Conservation (phyloP, 2,329 filamentous ascomycete genomes). For the Cladosporium oxysporum region DNA sequence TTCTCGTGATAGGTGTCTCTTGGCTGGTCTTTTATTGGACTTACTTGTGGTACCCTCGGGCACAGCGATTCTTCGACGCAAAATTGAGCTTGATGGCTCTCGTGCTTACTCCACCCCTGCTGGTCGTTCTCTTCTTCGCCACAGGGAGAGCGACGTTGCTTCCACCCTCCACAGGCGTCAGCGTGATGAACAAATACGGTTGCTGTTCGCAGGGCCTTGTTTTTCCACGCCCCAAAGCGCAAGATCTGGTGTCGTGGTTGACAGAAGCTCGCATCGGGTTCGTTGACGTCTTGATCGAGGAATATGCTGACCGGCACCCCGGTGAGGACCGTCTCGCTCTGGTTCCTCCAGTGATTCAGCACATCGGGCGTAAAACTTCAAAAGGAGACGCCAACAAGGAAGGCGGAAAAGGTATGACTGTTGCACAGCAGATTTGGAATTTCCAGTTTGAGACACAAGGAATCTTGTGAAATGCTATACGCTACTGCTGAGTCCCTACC, state of each 20-base stretch:
- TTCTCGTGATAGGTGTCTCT: neutral
- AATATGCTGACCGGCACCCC: constrained; percentile 41
- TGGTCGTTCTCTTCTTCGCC: constrained; percentile 43
- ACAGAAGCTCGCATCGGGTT: constrained; percentile 36
- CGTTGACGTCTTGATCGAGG: constrained; percentile 45
- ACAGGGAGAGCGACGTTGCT: constrained; percentile 44
- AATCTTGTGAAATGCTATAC: too few relatives aligned
- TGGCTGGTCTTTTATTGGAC: too few relatives aligned
- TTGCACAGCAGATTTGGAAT: constrained; percentile 43
- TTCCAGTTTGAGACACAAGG: constrained; percentile 39
- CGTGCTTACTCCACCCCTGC: constrained; percentile 27
- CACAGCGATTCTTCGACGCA: too few relatives aligned
- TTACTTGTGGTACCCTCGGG: too few relatives aligned
- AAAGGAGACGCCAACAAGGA: constrained; percentile 34
- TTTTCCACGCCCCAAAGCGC: constrained; percentile 41
- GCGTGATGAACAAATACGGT: constrained; percentile 45
- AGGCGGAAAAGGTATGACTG: constrained; percentile 33
- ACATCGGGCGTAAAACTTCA: constrained; percentile 46
- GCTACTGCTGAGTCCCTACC: too few relatives aligned
- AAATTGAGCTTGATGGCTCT: neutral
- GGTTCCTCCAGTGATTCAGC: constrained; percentile 47
- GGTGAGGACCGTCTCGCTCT: constrained; percentile 45
- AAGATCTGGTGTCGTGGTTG: constrained; percentile 37
- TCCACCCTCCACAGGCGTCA: constrained; percentile 40
- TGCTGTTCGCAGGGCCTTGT: constrained; percentile 50